Conservation (phyloP, 805 yeast genomes). For the Kluyveromyces aestuarii region DNA sequence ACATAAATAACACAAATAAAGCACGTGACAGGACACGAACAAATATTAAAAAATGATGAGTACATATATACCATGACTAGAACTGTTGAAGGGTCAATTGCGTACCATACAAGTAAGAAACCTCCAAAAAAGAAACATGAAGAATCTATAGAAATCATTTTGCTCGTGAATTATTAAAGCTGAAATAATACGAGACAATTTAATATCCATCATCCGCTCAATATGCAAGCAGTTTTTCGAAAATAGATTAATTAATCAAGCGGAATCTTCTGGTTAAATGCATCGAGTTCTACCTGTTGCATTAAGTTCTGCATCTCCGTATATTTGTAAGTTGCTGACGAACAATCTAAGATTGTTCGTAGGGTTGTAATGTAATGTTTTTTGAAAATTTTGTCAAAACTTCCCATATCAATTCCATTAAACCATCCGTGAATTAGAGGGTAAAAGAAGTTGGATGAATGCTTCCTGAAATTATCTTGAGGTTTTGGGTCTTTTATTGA, state of each 20-base stretch:
- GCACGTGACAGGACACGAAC: too few species aligned
- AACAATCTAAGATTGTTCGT: conserved; percentile 37
- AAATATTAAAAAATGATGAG: too few species aligned
- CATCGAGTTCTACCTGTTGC: conserved; percentile 19
- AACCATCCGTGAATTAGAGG: conserved; percentile 48
- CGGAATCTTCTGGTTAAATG: conserved; percentile 15
- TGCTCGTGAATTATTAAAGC: too few species aligned
- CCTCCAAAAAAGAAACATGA: too few species aligned
- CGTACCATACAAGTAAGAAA: too few species aligned
- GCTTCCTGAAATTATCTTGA: conserved; percentile 26
- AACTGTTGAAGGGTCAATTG: too few species aligned
- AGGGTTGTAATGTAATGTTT: conserved; percentile 44
- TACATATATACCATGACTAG: too few species aligned
- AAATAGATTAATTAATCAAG: neutral
- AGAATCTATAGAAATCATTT: too few species aligned
- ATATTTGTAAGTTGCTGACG: conserved; percentile 36
- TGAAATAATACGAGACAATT: too few species aligned
- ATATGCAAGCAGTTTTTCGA: neutral
- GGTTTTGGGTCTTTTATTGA: neutral
- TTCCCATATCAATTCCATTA: conserved; percentile 45
- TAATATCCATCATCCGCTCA: neutral
- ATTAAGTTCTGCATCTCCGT: conserved; percentile 28
- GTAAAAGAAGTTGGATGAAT: conserved; percentile 39
- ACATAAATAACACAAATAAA: too few species aligned
- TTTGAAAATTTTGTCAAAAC: conserved; percentile 41